Evolutionary conservation across 495 filamentous ascomycete genomes (phyloP), one percentile per base, ranked within the genome.

Genomic region (Gamarada debralockiae): DNA sequence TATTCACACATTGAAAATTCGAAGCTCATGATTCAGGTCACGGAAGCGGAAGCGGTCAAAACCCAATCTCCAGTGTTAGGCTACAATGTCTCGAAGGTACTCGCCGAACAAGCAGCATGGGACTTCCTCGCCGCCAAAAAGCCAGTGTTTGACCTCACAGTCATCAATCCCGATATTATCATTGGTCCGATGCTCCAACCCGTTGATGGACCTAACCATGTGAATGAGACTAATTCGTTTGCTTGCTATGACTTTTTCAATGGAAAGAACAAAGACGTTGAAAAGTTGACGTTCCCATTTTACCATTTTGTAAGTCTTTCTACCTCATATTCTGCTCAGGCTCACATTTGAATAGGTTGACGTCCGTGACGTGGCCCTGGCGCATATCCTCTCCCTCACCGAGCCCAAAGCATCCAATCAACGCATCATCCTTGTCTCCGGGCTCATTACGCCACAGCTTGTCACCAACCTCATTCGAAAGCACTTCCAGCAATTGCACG

Each of bases 31-130:
- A 39, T 33, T 13, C 10, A 68, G 67, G 61, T 68, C 2, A 69
- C 66, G 4, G 66, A 56, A 1, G 50, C 55, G 18, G 57, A 65
- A 52, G 66, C 67, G 8, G 60, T 66, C 40, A 56, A 63, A 37
- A 18, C 53, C 17, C 58, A 68, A 63, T 9, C 9, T 48, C n/a
- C 56, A 7, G 46, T 67, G 7, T 52, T 63, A 3, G 60, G 60
- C 8, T 73, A 75, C 54, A 65, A 64, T 34, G 67, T 59, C 10
- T 62, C 63, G 36, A 73, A 75, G 61, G 69, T 37, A 2, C 46
- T 58, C 12, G 68, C 62, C 1, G 67, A 74, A 41, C 41, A 53
- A 27, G 58, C 63, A 8, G 71, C 64, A 9, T 73, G 68, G 70
- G 56, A 64, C 0, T 72, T 68, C 33, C 56, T 73, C 15, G 48